phyloP scores from a whole-genome alignment of 805 yeast genomes.

The Tetrapisispora namnaoensis region DNA sequence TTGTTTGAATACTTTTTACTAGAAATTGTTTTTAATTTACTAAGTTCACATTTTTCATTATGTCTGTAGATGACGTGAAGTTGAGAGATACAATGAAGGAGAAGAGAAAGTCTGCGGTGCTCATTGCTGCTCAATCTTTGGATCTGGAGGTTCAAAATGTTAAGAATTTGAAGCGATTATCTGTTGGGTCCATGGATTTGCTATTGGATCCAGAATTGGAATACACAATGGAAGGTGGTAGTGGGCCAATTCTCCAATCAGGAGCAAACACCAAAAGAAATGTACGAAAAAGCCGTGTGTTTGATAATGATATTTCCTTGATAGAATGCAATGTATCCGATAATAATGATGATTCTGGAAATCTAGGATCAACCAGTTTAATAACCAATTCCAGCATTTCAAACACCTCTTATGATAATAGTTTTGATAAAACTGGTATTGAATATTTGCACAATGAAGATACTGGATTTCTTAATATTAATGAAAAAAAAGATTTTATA shows the following conservation, averaged over 20 bases:
- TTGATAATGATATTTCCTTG: background rate
- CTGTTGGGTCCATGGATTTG: slow-evolving; percentile 47
- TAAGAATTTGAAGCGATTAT: slow-evolving; percentile 61
- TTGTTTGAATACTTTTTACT: no score
- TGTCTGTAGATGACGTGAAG: background rate
- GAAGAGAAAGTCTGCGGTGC: slow-evolving; percentile 34
- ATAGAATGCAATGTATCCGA: background rate
- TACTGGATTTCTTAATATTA: background rate
- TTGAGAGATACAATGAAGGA: slow-evolving; percentile 6
- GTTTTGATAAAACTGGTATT: slow-evolving; percentile 22
- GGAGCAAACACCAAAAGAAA: background rate
- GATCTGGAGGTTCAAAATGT: slow-evolving; percentile 66
- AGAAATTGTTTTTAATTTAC: background rate
- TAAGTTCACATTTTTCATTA: background rate
- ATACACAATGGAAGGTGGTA: background rate
- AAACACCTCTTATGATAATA: slow-evolving; percentile 8
- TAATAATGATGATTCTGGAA: slow-evolving; percentile 1
- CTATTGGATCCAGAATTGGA: slow-evolving; percentile 62
- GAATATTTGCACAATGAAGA: slow-evolving; percentile 20
- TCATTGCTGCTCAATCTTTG: slow-evolving; percentile 62
- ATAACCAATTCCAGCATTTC: background rate
- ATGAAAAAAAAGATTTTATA: background rate
- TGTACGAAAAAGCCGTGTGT: background rate
- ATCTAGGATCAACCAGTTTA: background rate
- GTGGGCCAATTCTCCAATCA: background rate